Percentiles rank a stretch among this genome's conserved stretches.
Evolutionary conservation across 176 grass and related monocot species (phyloP).

Genomic region (Olyra latifolia): DNA sequence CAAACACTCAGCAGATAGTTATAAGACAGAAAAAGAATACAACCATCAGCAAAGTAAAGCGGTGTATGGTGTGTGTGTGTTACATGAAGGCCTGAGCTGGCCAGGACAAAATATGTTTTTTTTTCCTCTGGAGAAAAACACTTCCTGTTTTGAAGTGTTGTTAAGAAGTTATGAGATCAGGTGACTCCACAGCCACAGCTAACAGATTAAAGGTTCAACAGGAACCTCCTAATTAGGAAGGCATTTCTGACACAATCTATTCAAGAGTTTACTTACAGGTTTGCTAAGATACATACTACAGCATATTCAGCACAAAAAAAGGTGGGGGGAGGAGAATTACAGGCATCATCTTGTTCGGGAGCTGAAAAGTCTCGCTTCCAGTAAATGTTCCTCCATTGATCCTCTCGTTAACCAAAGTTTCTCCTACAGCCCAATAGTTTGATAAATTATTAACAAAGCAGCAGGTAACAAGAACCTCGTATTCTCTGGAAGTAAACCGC

Average conservation of each 20-base stretch:
- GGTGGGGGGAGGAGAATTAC: conserved; percentile 50
- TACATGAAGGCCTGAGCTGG: background rate
- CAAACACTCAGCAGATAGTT: background rate
- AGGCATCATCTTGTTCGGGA: conserved; percentile 97
- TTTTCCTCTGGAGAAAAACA: conserved; percentile 12
- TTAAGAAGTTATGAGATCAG: background rate
- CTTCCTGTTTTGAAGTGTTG: background rate
- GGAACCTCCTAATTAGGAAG: background rate
- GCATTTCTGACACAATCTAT: background rate
- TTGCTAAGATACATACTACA: background rate
- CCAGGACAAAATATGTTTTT: too few species aligned
- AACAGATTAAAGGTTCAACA: background rate
- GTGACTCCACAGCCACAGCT: background rate
- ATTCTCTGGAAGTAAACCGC: conserved; percentile 22
- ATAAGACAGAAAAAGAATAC: background rate
- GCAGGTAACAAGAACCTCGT: conserved; percentile 20
- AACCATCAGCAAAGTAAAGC: background rate
- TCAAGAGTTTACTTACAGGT: background rate
- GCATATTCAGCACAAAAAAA: background rate
- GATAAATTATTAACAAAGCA: conserved; percentile 28
- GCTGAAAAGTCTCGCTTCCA: conserved; percentile 78
- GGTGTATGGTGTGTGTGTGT: background rate
- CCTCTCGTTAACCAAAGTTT: conserved; percentile 84
- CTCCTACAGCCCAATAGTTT: conserved; percentile 55
- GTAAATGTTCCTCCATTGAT: conserved; percentile 76